A percentile compares a stretch with the other conserved stretches of the same genome.
These are phyloP conservation scores for Collybiopsis luxurians DNA, from an alignment of 768 basidiomycete species.

Conservation along the genomic window DNA sequence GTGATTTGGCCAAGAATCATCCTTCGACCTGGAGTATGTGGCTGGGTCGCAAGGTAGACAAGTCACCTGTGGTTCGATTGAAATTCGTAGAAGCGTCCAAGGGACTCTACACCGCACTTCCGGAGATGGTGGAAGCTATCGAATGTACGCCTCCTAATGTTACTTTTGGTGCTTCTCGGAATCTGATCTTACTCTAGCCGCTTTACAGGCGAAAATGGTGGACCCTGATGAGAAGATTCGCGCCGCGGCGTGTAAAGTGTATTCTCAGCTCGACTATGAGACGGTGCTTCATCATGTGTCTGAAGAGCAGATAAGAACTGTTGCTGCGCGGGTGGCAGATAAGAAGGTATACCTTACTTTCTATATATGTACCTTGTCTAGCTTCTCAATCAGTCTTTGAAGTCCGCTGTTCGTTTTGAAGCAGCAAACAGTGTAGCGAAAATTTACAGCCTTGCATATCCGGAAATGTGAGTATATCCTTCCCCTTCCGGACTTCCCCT, in stretches of 20 bases:
- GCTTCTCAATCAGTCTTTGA: neutral
- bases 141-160: conserved; percentile 55
- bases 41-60: conserved; percentile 78
- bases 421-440: conserved; percentile 76
- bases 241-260: conserved; percentile 77
- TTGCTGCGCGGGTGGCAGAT: conserved; percentile 77
- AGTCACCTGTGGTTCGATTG: conserved; percentile 63
- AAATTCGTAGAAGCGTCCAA: conserved; percentile 73
- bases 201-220: conserved; percentile 59
- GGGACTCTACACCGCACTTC: conserved; percentile 59
- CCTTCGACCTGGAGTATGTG: conserved; percentile 84
- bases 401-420: conserved; percentile 66
- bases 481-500: neutral
- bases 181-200: conserved; percentile 34
- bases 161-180: neutral
- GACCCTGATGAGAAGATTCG: conserved; percentile 95
- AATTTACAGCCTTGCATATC: conserved; percentile 78
- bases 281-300: conserved; percentile 81
- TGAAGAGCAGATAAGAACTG: conserved; percentile 51
- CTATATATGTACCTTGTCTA: neutral
- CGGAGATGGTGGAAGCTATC: conserved; percentile 65
- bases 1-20: conserved; percentile 77
- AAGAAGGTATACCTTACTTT: conserved; percentile 61
- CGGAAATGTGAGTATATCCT: conserved; percentile 73
- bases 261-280: conserved; percentile 87